A percentile compares a stretch with the other conserved stretches of the same genome.
Conservation (phyloP, 768 basidiomycete genomes). For the Asterophora lycoperdoides region DNA sequence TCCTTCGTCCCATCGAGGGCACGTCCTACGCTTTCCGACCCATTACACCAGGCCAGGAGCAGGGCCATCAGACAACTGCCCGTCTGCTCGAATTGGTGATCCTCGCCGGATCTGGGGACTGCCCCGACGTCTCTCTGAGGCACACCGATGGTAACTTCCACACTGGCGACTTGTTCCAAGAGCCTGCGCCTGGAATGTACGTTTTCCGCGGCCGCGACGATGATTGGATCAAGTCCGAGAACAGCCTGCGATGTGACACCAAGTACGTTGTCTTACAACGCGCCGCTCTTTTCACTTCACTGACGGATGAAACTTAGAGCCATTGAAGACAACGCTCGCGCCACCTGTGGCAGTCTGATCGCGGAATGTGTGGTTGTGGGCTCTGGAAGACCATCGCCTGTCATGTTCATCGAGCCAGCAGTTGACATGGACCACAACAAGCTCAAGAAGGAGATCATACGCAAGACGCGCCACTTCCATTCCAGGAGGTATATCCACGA, state of each 20-base stretch:
- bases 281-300: slow-evolving; percentile 2
- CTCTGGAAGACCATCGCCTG: slow-evolving; percentile 69
- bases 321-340: slow-evolving; percentile 72
- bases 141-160: slow-evolving; percentile 68
- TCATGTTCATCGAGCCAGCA: slow-evolving; percentile 67
- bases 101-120: slow-evolving; percentile 61
- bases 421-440: slow-evolving; percentile 47
- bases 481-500: slow-evolving; percentile 72
- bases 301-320: slow-evolving; percentile 35
- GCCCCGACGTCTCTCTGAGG: slow-evolving; percentile 57
- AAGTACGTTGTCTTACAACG: slow-evolving; percentile 34
- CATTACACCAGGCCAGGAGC: slow-evolving; percentile 37
- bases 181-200: slow-evolving; percentile 53
- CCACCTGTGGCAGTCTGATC: slow-evolving; percentile 59
- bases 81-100: slow-evolving; percentile 68
- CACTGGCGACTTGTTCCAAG: slow-evolving; percentile 78
- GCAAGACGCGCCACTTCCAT: slow-evolving; percentile 69
- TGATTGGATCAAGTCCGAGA: slow-evolving; percentile 84
- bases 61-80: slow-evolving; percentile 50
- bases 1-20: slow-evolving; percentile 54
- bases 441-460: slow-evolving; percentile 65
- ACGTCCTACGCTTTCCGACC: slow-evolving; percentile 63
- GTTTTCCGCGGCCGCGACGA: slow-evolving; percentile 70
- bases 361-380: slow-evolving; percentile 75
- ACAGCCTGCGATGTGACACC: slow-evolving; percentile 74